Evolutionary conservation across 2,329 filamentous ascomycete species (phyloP).

Genomic region (Penicillium rolfsii): DNA sequence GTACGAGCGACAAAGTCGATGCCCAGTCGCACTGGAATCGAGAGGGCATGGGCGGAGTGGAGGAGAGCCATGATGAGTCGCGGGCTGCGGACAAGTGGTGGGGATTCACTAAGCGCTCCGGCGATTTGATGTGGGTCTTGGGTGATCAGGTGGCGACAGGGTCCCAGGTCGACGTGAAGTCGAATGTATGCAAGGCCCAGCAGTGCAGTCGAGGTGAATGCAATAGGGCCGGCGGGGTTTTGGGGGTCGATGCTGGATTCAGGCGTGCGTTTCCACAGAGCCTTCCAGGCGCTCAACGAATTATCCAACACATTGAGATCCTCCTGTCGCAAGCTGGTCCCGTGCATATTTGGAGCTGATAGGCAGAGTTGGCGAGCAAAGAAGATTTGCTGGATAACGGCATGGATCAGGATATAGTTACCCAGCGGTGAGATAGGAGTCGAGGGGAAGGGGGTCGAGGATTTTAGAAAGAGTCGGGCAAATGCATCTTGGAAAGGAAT

Average conservation of each 20-base stretch:
- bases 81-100: conserved; percentile 48
- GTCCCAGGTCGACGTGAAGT: conserved; percentile 53
- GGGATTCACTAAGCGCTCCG: conserved; percentile 48
- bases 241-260: conserved; percentile 59
- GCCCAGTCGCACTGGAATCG: conserved; percentile 58
- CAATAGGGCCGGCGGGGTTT: conserved; percentile 57
- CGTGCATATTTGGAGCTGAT: conserved; percentile 48
- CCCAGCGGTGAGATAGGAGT: conserved; percentile 54
- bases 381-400: conserved; percentile 59
- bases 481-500: conserved; percentile 52
- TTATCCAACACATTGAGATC: conserved; percentile 51
- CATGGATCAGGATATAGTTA: conserved; percentile 59
- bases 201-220: conserved; percentile 56
- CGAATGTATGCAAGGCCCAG: conserved; percentile 53
- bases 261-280: conserved; percentile 56
- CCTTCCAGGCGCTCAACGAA: conserved; percentile 56
- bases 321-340: conserved; percentile 49
- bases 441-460: conserved; percentile 39
- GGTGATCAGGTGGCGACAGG: conserved; percentile 51
- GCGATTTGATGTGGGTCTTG: conserved; percentile 54
- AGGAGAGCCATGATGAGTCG: conserved; percentile 55
- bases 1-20: conserved; percentile 58
- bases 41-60: conserved; percentile 59
- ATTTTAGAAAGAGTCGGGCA: conserved; percentile 48
- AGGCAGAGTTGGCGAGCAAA: conserved; percentile 54